phyloP scores from a whole-genome alignment of 768 basidiomycete species.

The Inosperma sp. region DNA sequence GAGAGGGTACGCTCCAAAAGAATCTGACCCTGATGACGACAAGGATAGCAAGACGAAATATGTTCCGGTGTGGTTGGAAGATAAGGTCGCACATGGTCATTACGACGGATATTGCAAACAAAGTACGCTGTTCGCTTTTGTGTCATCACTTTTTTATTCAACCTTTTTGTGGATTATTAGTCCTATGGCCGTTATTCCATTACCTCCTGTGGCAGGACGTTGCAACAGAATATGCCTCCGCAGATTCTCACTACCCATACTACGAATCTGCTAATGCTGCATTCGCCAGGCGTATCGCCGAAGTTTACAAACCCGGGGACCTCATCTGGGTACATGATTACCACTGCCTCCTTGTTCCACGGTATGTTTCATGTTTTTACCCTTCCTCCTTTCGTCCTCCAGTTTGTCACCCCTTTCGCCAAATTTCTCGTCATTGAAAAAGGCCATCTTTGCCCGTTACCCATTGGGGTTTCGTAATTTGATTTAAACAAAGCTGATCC shows the following conservation, averaged over 20 bases:
- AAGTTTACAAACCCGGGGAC: constrained; percentile 83
- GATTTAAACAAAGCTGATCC: not conserved
- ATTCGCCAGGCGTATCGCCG: constrained; percentile 70
- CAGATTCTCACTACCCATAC: constrained; percentile 75
- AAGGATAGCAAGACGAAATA: constrained; percentile 63
- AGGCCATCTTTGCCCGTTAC: too few relatives aligned
- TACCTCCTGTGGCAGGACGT: constrained; percentile 98
- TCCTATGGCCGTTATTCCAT: constrained; percentile 97
- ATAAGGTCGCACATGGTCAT: constrained; percentile 85
- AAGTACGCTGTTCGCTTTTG: constrained; percentile 45
- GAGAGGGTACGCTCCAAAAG: constrained; percentile 53
- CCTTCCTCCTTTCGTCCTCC: not conserved
- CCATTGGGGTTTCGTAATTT: constrained; percentile 4
- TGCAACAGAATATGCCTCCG: constrained; percentile 80
- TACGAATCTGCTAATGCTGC: constrained; percentile 81
- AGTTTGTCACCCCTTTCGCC: constrained; percentile 7
- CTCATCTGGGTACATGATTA: constrained; percentile 95
- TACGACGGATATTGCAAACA: constrained; percentile 99
- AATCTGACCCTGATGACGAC: constrained; percentile 50
- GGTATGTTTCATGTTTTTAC: constrained; percentile 23
- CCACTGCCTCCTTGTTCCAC: constrained; percentile 88
- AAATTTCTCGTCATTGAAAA: not conserved
- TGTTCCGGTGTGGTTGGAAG: constrained; percentile 88
- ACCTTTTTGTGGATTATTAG: constrained; percentile 34
- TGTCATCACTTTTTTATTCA: not conserved